Evolutionary conservation across 192 early-diverging fungal genomes (phyloP).

Genomic region (Backusella morwellensis): DNA sequence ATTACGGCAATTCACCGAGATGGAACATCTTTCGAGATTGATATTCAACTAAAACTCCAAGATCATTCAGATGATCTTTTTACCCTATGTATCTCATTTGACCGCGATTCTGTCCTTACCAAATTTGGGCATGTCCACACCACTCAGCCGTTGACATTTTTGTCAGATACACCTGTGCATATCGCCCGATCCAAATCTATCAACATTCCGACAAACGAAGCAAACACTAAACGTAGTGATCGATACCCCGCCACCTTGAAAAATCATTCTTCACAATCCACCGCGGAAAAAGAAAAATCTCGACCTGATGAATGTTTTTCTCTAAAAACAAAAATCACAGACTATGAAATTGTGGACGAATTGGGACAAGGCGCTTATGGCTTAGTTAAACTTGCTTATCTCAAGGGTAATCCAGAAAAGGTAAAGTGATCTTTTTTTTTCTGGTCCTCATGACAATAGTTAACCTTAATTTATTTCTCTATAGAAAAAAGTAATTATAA

Average conservation of each 20-base stretch:
- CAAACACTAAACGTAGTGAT: neutral
- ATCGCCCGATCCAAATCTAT: slow-evolving; percentile 6
- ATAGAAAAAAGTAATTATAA: slow-evolving; percentile 52
- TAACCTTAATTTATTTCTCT: slow-evolving; percentile 3
- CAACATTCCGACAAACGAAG: neutral
- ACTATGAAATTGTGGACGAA: slow-evolving; percentile 53
- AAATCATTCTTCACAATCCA: neutral
- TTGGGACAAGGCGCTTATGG: slow-evolving; percentile 72
- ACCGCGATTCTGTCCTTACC: slow-evolving; percentile 37
- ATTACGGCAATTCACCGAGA: slow-evolving; percentile 59
- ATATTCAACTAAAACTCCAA: slow-evolving; percentile 59
- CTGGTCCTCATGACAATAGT: neutral
- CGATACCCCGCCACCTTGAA: neutral
- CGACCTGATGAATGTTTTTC: neutral
- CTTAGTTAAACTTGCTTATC: slow-evolving; percentile 54
- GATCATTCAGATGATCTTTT: slow-evolving; percentile 43
- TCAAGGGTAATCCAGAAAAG: slow-evolving; percentile 44
- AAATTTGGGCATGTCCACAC: slow-evolving; percentile 11
- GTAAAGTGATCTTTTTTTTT: slow-evolving; percentile 23
- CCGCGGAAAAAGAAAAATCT: neutral
- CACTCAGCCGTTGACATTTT: neutral
- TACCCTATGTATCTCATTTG: slow-evolving; percentile 62
- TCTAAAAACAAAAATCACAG: slow-evolving; percentile 32
- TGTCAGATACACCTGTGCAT: neutral
- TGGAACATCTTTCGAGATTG: slow-evolving; percentile 54